A percentile compares a stretch with the other conserved stretches of the same genome.
Conservation (phyloP, 306 rosid genomes). For the Cucurbita argyrosperma region DNA sequence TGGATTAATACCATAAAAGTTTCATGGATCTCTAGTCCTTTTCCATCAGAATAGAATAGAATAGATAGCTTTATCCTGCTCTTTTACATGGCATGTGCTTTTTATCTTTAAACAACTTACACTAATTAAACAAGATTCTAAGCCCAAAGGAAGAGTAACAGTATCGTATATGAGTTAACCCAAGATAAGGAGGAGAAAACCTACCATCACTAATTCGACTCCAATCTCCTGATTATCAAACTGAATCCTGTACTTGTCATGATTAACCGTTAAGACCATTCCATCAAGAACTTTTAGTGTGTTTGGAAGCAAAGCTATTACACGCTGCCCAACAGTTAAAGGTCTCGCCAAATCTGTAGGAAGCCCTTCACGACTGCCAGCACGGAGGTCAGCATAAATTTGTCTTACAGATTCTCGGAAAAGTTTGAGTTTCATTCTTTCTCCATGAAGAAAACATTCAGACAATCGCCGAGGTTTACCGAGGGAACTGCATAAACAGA, state of each 20-base stretch:
- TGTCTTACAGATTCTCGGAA: constrained; percentile 78
- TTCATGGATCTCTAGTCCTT: neutral
- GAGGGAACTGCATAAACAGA: constrained; percentile 63
- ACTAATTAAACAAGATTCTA: neutral
- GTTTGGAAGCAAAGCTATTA: constrained; percentile 74
- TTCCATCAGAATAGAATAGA: neutral
- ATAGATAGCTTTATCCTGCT: neutral
- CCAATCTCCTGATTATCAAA: constrained; percentile 80
- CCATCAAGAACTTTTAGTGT: constrained; percentile 88
- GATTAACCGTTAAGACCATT: constrained; percentile 78
- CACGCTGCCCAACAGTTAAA: constrained; percentile 78
- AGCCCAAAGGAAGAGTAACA: neutral
- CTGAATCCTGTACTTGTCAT: constrained; percentile 77
- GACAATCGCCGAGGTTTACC: constrained; percentile 97
- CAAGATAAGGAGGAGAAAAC: constrained; percentile 1
- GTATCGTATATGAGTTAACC: neutral
- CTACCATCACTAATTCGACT: constrained; percentile 79
- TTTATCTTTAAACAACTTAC: neutral
- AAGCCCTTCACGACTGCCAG: constrained; percentile 70
- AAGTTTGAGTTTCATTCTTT: constrained; percentile 66
- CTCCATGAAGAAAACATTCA: constrained; percentile 56
- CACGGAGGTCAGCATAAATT: constrained; percentile 58
- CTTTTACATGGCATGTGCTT: neutral
- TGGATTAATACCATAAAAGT: neutral
- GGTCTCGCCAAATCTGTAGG: constrained; percentile 92